Conservation (phyloP, 768 basidiomycete genomes). For the Tulasnella sp. region DNA sequence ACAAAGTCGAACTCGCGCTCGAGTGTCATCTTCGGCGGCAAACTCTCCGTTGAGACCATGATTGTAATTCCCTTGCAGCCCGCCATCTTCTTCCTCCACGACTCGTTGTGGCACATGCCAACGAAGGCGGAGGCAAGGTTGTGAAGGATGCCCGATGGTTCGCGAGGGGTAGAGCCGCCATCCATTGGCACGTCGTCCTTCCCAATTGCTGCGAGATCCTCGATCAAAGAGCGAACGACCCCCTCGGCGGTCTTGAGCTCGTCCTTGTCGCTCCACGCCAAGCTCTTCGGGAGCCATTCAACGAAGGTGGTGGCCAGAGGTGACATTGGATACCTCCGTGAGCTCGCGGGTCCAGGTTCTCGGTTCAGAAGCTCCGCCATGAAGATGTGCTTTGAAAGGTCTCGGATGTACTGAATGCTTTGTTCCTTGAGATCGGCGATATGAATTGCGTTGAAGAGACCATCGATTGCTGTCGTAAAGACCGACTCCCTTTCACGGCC, state of each 20-base stretch:
- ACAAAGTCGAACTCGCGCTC: slow-evolving; percentile 90
- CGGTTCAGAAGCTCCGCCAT: slow-evolving; percentile 67
- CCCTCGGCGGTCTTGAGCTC: slow-evolving; percentile 64
- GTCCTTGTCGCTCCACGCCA: slow-evolving; percentile 66
- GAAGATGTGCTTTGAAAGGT: slow-evolving; percentile 72
- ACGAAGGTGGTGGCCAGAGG: slow-evolving; percentile 50
- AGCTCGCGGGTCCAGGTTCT: slow-evolving; percentile 25
- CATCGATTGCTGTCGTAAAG: slow-evolving; percentile 71
- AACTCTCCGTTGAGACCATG: slow-evolving; percentile 68
- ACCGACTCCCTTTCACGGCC: slow-evolving; percentile 74
- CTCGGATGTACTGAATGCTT: slow-evolving; percentile 70
- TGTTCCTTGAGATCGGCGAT: slow-evolving; percentile 67
- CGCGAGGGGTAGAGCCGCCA: slow-evolving; percentile 35
- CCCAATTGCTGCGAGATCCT: slow-evolving; percentile 62
- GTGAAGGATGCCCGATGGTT: slow-evolving; percentile 67
- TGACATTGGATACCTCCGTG: slow-evolving; percentile 37
- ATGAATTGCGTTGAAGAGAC: slow-evolving; percentile 75
- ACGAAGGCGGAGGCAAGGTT: slow-evolving; percentile 83
- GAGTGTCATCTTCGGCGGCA: slow-evolving; percentile 77
- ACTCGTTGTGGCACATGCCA: slow-evolving; percentile 85
- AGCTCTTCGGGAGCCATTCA: slow-evolving; percentile 76
- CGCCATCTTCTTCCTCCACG: slow-evolving; percentile 87
- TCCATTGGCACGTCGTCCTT: slow-evolving; percentile 37
- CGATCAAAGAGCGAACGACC: slow-evolving; percentile 64
- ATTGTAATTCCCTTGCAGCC: slow-evolving; percentile 86